Evolutionary conservation across 2,329 filamentous ascomycete genomes (phyloP).

Genomic region (Penicillium sp.): DNA sequence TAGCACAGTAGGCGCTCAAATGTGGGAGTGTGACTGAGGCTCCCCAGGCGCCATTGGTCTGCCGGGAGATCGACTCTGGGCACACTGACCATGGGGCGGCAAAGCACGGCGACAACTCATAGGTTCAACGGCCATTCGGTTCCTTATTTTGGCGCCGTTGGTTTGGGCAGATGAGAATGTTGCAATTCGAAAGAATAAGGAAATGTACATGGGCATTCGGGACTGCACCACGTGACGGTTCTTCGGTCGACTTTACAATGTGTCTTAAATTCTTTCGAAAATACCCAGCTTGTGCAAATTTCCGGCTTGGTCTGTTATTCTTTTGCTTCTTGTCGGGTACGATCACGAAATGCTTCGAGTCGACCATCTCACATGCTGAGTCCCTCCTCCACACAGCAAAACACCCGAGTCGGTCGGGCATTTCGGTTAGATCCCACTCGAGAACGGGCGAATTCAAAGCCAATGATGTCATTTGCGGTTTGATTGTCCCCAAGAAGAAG

Average conservation of each 20-base stretch:
- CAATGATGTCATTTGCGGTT: slow-evolving; percentile 21
- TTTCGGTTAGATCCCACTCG: slow-evolving; percentile 12
- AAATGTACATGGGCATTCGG: not conserved
- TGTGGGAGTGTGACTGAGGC: not conserved
- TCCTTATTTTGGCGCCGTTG: not conserved
- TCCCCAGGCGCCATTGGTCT: not conserved
- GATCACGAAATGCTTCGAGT: not conserved
- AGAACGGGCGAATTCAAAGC: not conserved
- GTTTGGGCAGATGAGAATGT: not conserved
- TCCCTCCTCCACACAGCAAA: slow-evolving; percentile 5
- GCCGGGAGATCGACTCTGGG: not conserved
- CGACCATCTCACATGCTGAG: slow-evolving; percentile 4
- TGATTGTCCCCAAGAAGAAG: slow-evolving; percentile 8
- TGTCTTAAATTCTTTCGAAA: not conserved
- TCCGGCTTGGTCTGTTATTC: not conserved
- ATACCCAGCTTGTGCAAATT: not conserved
- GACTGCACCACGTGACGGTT: slow-evolving; percentile 21
- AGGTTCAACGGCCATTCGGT: not conserved
- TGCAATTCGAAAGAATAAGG: not conserved
- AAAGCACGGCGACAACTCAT: not conserved
- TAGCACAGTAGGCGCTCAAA: not conserved
- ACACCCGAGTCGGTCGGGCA: slow-evolving; percentile 8
- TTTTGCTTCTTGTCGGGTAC: not conserved
- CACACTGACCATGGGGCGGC: not conserved
- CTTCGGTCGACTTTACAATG: not conserved